Evolutionary conservation across 805 yeast species (phyloP).

Genomic region (Millerago galiae): DNA sequence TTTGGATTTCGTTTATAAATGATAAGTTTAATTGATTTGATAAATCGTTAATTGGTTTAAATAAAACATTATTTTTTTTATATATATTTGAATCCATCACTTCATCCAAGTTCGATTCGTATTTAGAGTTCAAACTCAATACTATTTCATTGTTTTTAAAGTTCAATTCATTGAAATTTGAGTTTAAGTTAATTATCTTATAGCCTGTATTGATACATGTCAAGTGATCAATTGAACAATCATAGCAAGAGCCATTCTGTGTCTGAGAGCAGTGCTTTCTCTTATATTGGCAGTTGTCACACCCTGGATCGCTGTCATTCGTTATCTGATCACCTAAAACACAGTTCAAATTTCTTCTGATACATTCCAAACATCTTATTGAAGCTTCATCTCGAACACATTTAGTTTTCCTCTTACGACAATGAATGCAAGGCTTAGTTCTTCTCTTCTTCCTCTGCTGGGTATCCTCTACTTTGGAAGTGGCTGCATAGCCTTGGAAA

Average conservation of each 20-base stretch:
- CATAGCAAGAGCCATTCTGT: slow-evolving; percentile 9
- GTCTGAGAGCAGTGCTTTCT: slow-evolving; percentile 13
- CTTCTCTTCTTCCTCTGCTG: slow-evolving; percentile 15
- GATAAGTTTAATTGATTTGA: not conserved
- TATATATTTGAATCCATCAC: slow-evolving; percentile 3
- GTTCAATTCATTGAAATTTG: no score
- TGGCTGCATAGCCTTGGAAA: slow-evolving; percentile 9
- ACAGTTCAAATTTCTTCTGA: slow-evolving; percentile 25
- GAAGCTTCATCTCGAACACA: slow-evolving; percentile 22
- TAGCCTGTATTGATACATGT: slow-evolving; percentile 1
- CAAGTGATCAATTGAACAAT: slow-evolving; percentile 11
- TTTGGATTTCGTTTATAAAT: slow-evolving; percentile 21
- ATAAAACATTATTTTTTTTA: slow-evolving; percentile 1
- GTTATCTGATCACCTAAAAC: slow-evolving; percentile 15
- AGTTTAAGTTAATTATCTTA: not conserved
- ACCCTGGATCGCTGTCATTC: not conserved
- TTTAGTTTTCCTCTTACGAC: slow-evolving; percentile 31
- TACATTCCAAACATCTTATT: slow-evolving; percentile 25
- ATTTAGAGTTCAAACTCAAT: slow-evolving; percentile 1
- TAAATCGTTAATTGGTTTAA: slow-evolving; percentile 1
- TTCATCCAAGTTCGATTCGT: not conserved
- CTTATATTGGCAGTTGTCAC: slow-evolving; percentile 10
- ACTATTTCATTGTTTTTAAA: not conserved
- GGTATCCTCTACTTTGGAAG: not conserved
- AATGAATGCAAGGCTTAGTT: slow-evolving; percentile 32